A percentile compares a stretch with the other conserved stretches of the same genome.
Conservation (phyloP, 257 asterid species). For the Scutellaria barbata region DNA sequence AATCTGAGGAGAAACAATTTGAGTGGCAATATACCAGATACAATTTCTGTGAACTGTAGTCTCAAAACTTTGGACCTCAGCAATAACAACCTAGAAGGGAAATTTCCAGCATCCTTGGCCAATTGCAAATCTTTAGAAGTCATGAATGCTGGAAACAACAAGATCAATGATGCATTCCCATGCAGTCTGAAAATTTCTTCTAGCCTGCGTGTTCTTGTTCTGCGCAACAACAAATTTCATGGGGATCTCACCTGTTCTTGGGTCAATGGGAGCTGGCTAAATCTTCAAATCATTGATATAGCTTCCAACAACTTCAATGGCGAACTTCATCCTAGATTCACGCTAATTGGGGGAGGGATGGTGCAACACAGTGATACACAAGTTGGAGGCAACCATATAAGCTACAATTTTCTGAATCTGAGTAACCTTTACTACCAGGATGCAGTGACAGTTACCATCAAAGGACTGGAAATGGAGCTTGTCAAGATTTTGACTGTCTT, state of each 20-base stretch:
- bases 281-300: conserved; percentile 67
- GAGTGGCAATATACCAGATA: conserved; percentile 40
- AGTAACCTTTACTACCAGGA: conserved; percentile 54
- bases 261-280: conserved; percentile 49
- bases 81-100: conserved; percentile 45
- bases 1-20: conserved; percentile 46
- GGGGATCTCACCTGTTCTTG: conserved; percentile 50
- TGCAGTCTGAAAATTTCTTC: conserved; percentile 43
- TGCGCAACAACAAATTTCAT: conserved; percentile 54
- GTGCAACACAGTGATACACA: conserved; percentile 27
- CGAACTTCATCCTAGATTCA: conserved; percentile 32
- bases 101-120: conserved; percentile 46
- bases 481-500: conserved; percentile 60
- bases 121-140: conserved; percentile 50
- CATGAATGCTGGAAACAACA: conserved; percentile 49
- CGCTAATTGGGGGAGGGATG: conserved; percentile 57
- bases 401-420: conserved; percentile 31
- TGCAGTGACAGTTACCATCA: conserved; percentile 55
- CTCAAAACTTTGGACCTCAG: conserved; percentile 52
- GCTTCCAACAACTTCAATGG: conserved; percentile 64
- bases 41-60: conserved; percentile 35
- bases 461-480: conserved; percentile 64
- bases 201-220: conserved; percentile 56
- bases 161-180: conserved; percentile 44
- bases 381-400: conserved; percentile 34